Base-by-base conservation (phyloP, 2,329 filamentous ascomycete genomes). In the Cladosporium sphaerospermum region DNA sequence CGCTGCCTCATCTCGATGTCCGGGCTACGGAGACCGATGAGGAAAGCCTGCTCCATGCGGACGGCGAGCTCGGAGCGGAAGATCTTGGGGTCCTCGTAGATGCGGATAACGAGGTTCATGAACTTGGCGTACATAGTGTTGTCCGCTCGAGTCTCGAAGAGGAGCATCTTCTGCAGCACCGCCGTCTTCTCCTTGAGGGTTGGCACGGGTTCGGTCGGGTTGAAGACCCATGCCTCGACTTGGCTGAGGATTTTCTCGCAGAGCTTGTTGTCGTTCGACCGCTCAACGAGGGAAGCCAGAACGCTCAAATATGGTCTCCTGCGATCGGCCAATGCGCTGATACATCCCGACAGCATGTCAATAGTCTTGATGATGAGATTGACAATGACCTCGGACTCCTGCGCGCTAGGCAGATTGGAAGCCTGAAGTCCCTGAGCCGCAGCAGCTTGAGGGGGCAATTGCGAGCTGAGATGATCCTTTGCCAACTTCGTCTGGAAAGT, bases 181-280 rank as follows among this genome's bases (percentile, higher is more conserved):
- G 95, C 95, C 0, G 92, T 97, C 75, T 99, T 99, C 72, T 99
- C 95, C 70, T 99, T 99, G 1, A 99, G 78, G 0, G 93, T 99
- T 0, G 93, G 93, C 79, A 93, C 96, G 2, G 90, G 93, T 58
- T 96, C 93, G 54, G 89, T 91, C 0, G 89, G 93, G 59, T 89
- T 83, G 75, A 99, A 99, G 5, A 99, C 88, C 95, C 95, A 99
- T 32, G 79, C 81, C 67, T 97, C 92, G 3, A 96, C 92, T 81
- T 99, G 92, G 47, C 86, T 83, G 28, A 99, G 75, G 52, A 99
- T 91, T 73, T 96, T 96, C 64, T 89, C 86, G 69, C 93, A 97
- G 7, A 99, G 79, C 16, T 83, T 80, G 54, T 86, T 86, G 65
- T 92, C 93, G 69, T 88, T 81, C 1, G 93, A 97, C 66, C 96